Base-by-base conservation (phyloP, 805 yeast species). In the Cyberlindnera samutprakarnensis region DNA sequence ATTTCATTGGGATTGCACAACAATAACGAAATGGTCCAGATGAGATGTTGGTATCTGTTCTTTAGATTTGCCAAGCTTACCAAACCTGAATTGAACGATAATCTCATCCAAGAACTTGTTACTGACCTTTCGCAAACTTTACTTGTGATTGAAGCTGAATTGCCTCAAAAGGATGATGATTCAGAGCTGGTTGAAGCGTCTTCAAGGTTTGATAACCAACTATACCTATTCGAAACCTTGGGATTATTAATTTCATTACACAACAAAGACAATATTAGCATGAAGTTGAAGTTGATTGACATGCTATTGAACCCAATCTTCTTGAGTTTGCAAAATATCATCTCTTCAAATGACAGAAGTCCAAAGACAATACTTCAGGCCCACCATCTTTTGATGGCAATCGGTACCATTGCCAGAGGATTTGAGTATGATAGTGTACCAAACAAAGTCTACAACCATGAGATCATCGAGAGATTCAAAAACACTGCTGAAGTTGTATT, bases 341-440 rank as follows among this genome's bases (percentile, higher is more conserved):
- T 85, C 22, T 61, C 69, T 14, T 54, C 62, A 5, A 47, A 61
- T 18, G 55, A 44, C 13, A 56, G 56, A 35, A 64, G 64, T 18
- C 61, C 66, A 23, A 62, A 66, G 25, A 48, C 69, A 21, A 67
- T 79, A 2, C 57, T 84, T 27, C 92, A 85, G 51, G 79, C 86
- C 3, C 95, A 92, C 54, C 96, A 90, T 53, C 70, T 78, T 21
- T 59, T 92, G 30, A 74, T 85, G 75, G 88, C 96, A 0, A 73
- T 90, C 27, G 96, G 96, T 27, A 85, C 96, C 0, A 69, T 88
- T 48, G 80, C 87, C 4, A 74, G 92, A 52, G 97, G 97, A 5
- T 75, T 82, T 47, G 92, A 51, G 28, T 39, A 46, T 26, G 54
- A 51, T 30, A 33, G 49, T 10, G 25, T 43, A 4, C 52, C 55